These are phyloP conservation scores for Castanospermum australe DNA, from an alignment of 306 rosid species.

Conservation along the genomic window DNA sequence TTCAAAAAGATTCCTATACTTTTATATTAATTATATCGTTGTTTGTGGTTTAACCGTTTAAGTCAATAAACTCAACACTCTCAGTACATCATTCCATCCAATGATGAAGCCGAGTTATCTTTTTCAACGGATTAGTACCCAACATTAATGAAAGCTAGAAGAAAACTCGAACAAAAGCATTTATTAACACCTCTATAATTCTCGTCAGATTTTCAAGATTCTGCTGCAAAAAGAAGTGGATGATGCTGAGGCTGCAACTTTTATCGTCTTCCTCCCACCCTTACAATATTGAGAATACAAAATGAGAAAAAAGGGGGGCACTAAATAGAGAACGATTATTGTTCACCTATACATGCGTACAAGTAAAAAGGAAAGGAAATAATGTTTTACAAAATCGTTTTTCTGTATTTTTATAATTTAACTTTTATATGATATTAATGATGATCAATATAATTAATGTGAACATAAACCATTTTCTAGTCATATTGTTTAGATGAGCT, in stretches of 20 bases:
- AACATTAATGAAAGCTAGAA: neutral
- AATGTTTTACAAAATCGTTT: no score
- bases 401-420: no score
- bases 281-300: neutral
- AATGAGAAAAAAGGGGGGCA: neutral
- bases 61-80: neutral
- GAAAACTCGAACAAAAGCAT: conserved; percentile 19
- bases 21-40: neutral
- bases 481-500: neutral
- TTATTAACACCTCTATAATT: neutral
- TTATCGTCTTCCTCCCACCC: neutral
- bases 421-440: no score
- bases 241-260: neutral
- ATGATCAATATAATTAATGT: neutral
- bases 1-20: neutral
- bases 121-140: conserved; percentile 16
- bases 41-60: conserved; percentile 18
- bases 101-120: conserved; percentile 10
- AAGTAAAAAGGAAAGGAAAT: no score
- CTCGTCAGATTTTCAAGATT: neutral
- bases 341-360: neutral
- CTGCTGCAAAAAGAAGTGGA: neutral
- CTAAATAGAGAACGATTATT: neutral
- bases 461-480: neutral
- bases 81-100: neutral